Evolutionary conservation across 2,329 filamentous ascomycete genomes (phyloP).

Genomic region (Sarocladium brachiariae): DNA sequence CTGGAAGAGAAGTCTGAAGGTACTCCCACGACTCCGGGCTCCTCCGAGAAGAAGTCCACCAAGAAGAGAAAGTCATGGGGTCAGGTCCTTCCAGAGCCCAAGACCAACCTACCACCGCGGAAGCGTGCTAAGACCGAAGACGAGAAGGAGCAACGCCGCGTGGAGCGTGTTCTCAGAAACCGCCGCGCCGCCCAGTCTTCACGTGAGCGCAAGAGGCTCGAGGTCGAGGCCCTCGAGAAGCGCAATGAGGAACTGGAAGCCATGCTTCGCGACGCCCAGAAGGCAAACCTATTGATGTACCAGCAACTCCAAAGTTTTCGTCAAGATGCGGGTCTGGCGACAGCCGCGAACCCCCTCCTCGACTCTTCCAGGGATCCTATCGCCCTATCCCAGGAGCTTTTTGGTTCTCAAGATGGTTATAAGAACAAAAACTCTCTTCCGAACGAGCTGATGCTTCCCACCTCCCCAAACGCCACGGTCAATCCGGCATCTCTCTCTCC

Average conservation of each 20-base stretch:
- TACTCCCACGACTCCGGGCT: conserved; percentile 13
- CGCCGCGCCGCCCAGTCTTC: conserved; percentile 95
- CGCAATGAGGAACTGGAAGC: conserved; percentile 65
- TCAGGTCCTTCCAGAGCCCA: conserved; percentile 90
- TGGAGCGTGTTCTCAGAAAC: conserved; percentile 94
- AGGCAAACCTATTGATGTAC: conserved; percentile 20
- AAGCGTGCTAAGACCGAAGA: conserved; percentile 99
- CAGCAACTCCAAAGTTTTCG: conserved; percentile 27
- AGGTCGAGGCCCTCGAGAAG: conserved; percentile 80
- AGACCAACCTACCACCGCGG: conserved; percentile 89
- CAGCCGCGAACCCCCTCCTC: conserved; percentile 30
- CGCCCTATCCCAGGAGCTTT: conserved; percentile 53
- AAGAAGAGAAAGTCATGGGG: conserved; percentile 99
- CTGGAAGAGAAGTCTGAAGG: conserved; percentile 14
- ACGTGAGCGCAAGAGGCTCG: conserved; percentile 78
- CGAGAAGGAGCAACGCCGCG: conserved; percentile 95
- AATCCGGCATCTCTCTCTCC: conserved; percentile 57
- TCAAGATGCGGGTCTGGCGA: conserved; percentile 33
- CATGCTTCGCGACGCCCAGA: conserved; percentile 53
- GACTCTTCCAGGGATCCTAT: conserved; percentile 39
- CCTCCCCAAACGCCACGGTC: conserved; percentile 34
- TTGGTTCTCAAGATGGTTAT: conserved; percentile 39
- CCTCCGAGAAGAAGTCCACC: conserved; percentile 62
- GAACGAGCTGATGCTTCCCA: conserved; percentile 1
- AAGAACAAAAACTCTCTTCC: conserved; percentile 14